These are phyloP conservation scores for Saturnispora saitoi DNA, from an alignment of 805 yeast species.

Conservation along the genomic window DNA sequence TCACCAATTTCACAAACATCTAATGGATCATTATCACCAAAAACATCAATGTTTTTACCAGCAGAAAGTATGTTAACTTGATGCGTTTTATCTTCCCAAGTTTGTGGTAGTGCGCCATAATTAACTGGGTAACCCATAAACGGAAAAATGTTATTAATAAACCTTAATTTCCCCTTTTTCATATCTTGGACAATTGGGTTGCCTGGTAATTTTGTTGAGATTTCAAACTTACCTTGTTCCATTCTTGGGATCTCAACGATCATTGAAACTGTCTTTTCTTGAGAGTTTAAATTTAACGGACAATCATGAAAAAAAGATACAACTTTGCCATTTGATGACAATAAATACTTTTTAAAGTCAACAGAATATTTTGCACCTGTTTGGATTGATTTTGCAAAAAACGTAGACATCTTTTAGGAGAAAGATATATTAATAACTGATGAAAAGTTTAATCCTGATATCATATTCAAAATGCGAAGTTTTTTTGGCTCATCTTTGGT, in stretches of 20 bases:
- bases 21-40: constrained; percentile 92
- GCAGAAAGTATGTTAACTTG: constrained; percentile 24
- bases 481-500: no score
- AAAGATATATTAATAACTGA: no score
- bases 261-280: constrained; percentile 44
- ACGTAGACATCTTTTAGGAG: background rate
- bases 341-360: constrained; percentile 37
- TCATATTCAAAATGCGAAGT: no score
- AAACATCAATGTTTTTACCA: constrained; percentile 20
- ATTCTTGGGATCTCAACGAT: constrained; percentile 74
- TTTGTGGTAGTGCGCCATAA: constrained; percentile 85
- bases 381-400: constrained; percentile 1
- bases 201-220: constrained; percentile 44
- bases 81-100: constrained; percentile 92
- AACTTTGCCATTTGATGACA: background rate
- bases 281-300: constrained; percentile 43
- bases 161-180: constrained; percentile 60
- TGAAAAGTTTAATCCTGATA: background rate
- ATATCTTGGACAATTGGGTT: constrained; percentile 80
- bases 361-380: constrained; percentile 33
- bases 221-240: constrained; percentile 80
- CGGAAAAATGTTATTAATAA: constrained; percentile 73
- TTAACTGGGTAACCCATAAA: constrained; percentile 79
- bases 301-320: constrained; percentile 66
- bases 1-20: constrained; percentile 76